A percentile compares a stretch with the other conserved stretches of the same genome.
Evolutionary conservation across 441 rosid genomes (phyloP).

Genomic region (Erodium texanum): DNA sequence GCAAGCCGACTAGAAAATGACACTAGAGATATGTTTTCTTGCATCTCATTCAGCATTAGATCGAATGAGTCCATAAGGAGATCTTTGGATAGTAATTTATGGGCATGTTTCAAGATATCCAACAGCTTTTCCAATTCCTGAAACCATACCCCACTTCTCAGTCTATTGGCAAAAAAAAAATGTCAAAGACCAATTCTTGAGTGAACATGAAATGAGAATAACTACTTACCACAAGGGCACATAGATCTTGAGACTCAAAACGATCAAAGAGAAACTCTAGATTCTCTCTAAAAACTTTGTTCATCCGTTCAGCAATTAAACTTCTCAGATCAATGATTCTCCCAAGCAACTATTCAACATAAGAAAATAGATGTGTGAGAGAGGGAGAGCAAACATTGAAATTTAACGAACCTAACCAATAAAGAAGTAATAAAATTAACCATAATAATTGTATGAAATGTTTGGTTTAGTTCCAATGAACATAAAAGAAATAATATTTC

Average conservation of each 20-base stretch:
- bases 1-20: constrained; percentile 97
- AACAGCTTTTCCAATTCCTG: constrained; percentile 93
- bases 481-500: constrained; percentile 7
- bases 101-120: constrained; percentile 70
- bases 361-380: constrained; percentile 20
- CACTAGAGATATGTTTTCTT: constrained; percentile 89
- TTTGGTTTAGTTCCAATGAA: not conserved
- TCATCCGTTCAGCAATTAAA: constrained; percentile 81
- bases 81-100: constrained; percentile 73
- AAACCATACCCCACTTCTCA: constrained; percentile 22
- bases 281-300: constrained; percentile 91
- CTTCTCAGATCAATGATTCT: constrained; percentile 90
- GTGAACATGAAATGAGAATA: constrained; percentile 12
- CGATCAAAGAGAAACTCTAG: constrained; percentile 95
- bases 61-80: constrained; percentile 71
- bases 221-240: constrained; percentile 76
- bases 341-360: constrained; percentile 70
- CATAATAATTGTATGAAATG: not conserved
- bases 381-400: constrained; percentile 14
- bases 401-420: not conserved
- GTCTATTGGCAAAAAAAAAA: constrained; percentile 12
- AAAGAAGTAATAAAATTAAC: not conserved
- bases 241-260: constrained; percentile 93
- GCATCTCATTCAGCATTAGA: constrained; percentile 93
- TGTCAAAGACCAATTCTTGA: constrained; percentile 4